Conservation (phyloP, 1,139 yeast genomes). For the Candida mesenterica region DNA sequence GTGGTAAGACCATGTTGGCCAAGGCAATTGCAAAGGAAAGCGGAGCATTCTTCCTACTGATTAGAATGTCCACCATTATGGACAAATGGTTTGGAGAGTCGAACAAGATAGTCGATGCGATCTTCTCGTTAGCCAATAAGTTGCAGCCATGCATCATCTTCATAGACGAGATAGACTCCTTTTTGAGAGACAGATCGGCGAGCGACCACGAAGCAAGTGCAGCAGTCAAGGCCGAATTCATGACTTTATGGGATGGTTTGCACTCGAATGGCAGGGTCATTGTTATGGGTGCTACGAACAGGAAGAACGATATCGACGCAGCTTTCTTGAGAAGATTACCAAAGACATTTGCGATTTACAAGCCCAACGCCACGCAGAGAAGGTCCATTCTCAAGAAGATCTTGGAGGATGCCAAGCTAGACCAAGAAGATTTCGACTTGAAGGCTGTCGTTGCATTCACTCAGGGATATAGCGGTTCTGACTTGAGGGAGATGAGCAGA, state of each 20-base stretch:
- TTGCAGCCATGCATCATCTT: constrained; percentile 93
- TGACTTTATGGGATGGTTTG: constrained; percentile 97
- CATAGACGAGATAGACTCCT: constrained; percentile 95
- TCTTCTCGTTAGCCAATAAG: constrained; percentile 85
- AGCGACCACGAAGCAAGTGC: constrained; percentile 96
- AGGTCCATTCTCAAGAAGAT: constrained; percentile 64
- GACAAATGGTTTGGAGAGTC: constrained; percentile 99
- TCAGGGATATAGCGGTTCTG: constrained; percentile 85
- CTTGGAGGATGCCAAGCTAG: constrained; percentile 62
- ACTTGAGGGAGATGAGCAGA: constrained; percentile 84
- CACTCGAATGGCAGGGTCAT: constrained; percentile 73
- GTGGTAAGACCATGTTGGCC: constrained; percentile 97
- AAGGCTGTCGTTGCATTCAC: constrained; percentile 62
- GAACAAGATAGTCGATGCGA: constrained; percentile 90
- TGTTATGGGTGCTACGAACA: constrained; percentile 93
- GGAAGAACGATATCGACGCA: constrained; percentile 87
- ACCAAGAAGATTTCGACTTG: constrained; percentile 56
- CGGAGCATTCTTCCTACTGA: constrained; percentile 87
- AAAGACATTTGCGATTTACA: constrained; percentile 75
- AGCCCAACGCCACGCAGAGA: constrained; percentile 73
- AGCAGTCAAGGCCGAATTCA: constrained; percentile 91
- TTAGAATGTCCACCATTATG: constrained; percentile 92
- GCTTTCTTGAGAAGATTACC: constrained; percentile 95
- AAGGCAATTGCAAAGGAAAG: constrained; percentile 92
- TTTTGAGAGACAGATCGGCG: constrained; percentile 80